Conservation (phyloP, 257 asterid genomes). For the Plantago elongata region DNA sequence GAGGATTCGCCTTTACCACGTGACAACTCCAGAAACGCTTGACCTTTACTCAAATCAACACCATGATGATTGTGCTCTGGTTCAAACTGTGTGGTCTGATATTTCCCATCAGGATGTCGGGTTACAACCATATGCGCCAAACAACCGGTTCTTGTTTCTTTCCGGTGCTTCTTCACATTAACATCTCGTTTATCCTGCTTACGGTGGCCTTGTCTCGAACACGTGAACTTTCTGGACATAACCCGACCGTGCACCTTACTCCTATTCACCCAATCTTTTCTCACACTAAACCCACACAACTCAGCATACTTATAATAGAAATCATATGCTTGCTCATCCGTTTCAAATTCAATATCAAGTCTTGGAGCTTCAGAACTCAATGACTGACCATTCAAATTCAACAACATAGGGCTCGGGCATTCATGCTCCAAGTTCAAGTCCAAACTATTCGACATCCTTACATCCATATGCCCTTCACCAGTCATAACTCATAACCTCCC, state of each 20-base stretch:
- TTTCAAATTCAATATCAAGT: constrained; percentile 46
- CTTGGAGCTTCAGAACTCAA: constrained; percentile 31
- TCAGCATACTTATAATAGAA: constrained; percentile 49
- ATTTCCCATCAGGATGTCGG: constrained; percentile 48
- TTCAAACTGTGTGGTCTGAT: constrained; percentile 46
- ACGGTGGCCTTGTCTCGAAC: constrained; percentile 59
- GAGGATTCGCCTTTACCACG: constrained; percentile 27
- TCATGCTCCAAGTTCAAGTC: constrained; percentile 54
- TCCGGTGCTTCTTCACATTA: constrained; percentile 58
- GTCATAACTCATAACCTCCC: constrained; percentile 36
- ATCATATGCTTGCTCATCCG: constrained; percentile 50
- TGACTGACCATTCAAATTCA: constrained; percentile 26
- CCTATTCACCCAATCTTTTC: constrained; percentile 67
- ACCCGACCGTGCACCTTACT: constrained; percentile 67
- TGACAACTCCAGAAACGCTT: constrained; percentile 33
- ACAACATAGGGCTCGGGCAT: constrained; percentile 33
- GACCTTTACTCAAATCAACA: constrained; percentile 38
- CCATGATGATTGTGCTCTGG: constrained; percentile 53
- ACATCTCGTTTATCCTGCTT: constrained; percentile 53
- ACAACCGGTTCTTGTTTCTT: constrained; percentile 64
- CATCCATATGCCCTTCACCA: constrained; percentile 29
- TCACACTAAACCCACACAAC: constrained; percentile 50
- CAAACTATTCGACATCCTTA: constrained; percentile 39
- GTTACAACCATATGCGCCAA: constrained; percentile 58
- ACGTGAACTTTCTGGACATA: constrained; percentile 60